Evolutionary conservation across 352 stramenopile genomes (phyloP).

Genomic region (Pythium utonaiense): DNA sequence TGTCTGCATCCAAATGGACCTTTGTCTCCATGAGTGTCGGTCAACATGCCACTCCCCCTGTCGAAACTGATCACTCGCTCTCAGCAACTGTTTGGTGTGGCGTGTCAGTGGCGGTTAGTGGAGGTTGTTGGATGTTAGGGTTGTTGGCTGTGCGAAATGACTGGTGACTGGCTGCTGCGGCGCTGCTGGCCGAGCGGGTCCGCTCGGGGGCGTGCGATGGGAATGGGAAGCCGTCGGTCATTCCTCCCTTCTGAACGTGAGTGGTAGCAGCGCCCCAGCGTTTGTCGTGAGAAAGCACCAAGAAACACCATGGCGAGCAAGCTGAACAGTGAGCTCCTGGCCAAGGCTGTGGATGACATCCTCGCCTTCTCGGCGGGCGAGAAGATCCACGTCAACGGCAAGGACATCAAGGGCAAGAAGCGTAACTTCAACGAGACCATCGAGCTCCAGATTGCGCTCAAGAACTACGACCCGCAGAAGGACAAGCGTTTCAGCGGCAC

Average conservation of each 20-base stretch:
- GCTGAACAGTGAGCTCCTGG: slow-evolving; percentile 96
- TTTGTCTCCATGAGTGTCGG: not conserved
- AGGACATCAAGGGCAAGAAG: slow-evolving; percentile 98
- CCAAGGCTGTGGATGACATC: slow-evolving; percentile 95
- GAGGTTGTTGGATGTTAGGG: slow-evolving; percentile 13
- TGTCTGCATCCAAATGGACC: not conserved
- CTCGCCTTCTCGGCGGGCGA: slow-evolving; percentile 94
- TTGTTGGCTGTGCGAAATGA: slow-evolving; percentile 18
- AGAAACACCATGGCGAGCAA: slow-evolving; percentile 85
- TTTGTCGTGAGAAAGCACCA: slow-evolving; percentile 20
- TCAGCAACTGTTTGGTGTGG: slow-evolving; percentile 4
- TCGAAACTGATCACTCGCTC: not conserved
- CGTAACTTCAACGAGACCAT: slow-evolving; percentile 99
- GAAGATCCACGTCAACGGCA: slow-evolving; percentile 88
- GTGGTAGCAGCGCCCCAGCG: slow-evolving; percentile 58
- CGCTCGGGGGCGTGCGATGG: not conserved
- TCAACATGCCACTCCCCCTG: not conserved
- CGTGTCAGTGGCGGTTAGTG: slow-evolving; percentile 10
- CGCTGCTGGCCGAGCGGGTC: not conserved
- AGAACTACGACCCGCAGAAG: slow-evolving; percentile 99
- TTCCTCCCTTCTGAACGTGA: slow-evolving; percentile 79
- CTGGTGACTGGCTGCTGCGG: slow-evolving; percentile 8
- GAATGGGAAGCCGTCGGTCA: slow-evolving; percentile 21
- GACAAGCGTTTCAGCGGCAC: slow-evolving; percentile 99
- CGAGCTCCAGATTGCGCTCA: slow-evolving; percentile 98